phyloP scores from a whole-genome alignment of 345 rosid genomes.

The Physaria fendleri region DNA sequence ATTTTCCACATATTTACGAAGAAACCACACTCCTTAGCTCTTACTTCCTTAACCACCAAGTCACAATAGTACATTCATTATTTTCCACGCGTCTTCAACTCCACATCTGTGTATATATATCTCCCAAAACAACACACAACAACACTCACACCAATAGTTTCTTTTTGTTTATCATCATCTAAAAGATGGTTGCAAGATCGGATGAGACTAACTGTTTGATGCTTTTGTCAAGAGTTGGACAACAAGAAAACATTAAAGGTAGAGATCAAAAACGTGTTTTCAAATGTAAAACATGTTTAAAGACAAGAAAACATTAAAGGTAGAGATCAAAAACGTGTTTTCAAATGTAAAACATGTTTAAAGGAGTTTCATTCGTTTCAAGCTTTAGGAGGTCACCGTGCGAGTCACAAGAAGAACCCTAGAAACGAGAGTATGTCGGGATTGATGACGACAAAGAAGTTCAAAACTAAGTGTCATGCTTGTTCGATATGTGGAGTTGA shows the following conservation, averaged over 20 bases:
- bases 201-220: constrained; percentile 61
- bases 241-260: no score
- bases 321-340: constrained; percentile 34
- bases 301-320: constrained; percentile 14
- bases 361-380: constrained; percentile 70
- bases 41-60: constrained; percentile 38
- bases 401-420: constrained; percentile 83
- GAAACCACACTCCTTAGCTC: constrained; percentile 22
- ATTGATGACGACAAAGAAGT: constrained; percentile 25
- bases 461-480: constrained; percentile 54
- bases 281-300: no score
- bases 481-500: constrained; percentile 85
- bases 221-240: constrained; percentile 62
- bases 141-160: no score
- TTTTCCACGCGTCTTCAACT: background rate
- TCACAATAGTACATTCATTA: constrained; percentile 6
- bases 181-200: constrained; percentile 21
- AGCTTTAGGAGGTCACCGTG: constrained; percentile 92
- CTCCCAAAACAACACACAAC: no score
- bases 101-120: no score
- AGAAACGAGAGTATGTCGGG: constrained; percentile 18
- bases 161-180: no score
- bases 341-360: constrained; percentile 80
- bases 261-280: no score
- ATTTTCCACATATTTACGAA: constrained; percentile 12